Conservation (phyloP, 1,284 basidiomycete species). For the Apiotrichum gracile region DNA sequence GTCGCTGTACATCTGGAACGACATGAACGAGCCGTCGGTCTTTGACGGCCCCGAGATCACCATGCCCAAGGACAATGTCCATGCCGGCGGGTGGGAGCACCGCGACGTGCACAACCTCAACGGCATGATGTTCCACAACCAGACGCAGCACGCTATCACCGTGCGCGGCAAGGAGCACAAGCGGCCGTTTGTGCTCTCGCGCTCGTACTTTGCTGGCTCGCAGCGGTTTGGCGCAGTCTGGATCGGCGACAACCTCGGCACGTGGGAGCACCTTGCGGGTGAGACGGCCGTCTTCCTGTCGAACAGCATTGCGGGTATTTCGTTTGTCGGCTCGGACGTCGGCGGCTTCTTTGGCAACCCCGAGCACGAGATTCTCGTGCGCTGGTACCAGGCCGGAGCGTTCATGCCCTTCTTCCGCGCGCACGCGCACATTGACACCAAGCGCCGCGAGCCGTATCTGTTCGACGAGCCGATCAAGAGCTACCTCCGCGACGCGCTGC, state of each 20-base stretch:
- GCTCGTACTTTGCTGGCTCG: conserved; percentile 90
- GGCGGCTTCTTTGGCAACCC: conserved; percentile 99
- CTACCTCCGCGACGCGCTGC: conserved; percentile 71
- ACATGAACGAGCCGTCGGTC: conserved; percentile 99
- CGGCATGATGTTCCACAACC: conserved; percentile 59
- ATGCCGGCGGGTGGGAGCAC: conserved; percentile 91
- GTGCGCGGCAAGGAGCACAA: conserved; percentile 67
- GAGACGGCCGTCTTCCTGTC: conserved; percentile 91
- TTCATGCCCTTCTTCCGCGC: conserved; percentile 98
- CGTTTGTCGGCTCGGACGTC: conserved; percentile 89
- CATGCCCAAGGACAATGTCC: conserved; percentile 89
- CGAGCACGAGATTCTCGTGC: conserved; percentile 82
- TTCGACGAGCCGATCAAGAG: conserved; percentile 81
- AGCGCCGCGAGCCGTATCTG: conserved; percentile 91
- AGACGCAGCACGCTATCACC: conserved; percentile 75
- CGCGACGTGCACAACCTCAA: conserved; percentile 65
- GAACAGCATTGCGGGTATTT: conserved; percentile 88
- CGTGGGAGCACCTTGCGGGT: conserved; percentile 91
- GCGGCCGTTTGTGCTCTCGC: conserved; percentile 90
- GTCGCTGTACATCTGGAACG: conserved; percentile 90
- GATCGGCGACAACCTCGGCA: conserved; percentile 97
- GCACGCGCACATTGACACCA: conserved; percentile 97
- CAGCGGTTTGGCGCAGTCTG: conserved; percentile 96
- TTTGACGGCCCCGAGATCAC: conserved; percentile 99
- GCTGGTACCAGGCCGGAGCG: conserved; percentile 95